Evolutionary conservation across 768 basidiomycete genomes (phyloP), one percentile per base, ranked within the genome.

Genomic region (Lactifluus echinatus): DNA sequence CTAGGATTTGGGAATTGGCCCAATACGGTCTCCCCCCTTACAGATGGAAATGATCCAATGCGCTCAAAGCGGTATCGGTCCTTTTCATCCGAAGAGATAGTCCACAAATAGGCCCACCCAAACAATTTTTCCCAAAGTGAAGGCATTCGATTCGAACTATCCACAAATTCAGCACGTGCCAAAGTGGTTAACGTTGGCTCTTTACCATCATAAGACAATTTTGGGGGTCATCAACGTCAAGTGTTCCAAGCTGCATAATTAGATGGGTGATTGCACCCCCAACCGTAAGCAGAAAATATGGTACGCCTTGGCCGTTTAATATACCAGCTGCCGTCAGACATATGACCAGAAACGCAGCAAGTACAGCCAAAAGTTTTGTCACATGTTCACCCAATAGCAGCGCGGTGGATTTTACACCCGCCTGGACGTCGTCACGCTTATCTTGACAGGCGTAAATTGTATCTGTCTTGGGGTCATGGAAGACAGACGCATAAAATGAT

Each of bases 401-500:
- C 0, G 82, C 82, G 45, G 81, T 84, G 1, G 81, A 83, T 66
- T 82, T 81, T 50, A 85, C 78, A 34, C 79, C 80, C 14, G 76
- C 82, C 43, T 73, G 68, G 21, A 78, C 67, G 62, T 85, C 83
- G 69, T 84, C 83, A 28, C 69, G 66, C 59, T 79, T 79, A 66
- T 84, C 83, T 73, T 79, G 72, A 65, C 81, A 81, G 5, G 81
- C 83, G 63, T 85, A 85, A 58, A 83, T 80, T 1, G 81, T 81
- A 65, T 85, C 79, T 65, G 74, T n/a, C 67, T 45, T 76, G 65
- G 31, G 74, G 71, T 74, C 31, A 71, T 56, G 37, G 6, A 12
- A 33, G 17, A 24, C 19, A 23, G n/a, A 29, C 23, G 19, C 11
- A 12, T n/a, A 3, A 11, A 24, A 7, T 7, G 8, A n/a, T 42